Evolutionary conservation across 164 flowering plant genomes (phyloP).

Genomic region (grape (Vitis vinifera)): DNA sequence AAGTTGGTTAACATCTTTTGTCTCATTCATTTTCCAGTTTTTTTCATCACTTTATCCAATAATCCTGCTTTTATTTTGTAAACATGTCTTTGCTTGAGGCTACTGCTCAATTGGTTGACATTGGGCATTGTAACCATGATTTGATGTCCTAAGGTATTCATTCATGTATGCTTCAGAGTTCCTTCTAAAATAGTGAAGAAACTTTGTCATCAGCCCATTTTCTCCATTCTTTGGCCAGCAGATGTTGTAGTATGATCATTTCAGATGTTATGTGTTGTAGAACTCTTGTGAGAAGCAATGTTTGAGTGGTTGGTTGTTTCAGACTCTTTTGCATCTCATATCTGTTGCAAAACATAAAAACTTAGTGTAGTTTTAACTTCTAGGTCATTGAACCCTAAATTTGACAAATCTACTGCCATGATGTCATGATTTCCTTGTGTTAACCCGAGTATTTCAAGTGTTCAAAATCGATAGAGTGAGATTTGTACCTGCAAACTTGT

Average conservation of each 20-base stretch:
- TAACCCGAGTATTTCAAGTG: too few relatives aligned
- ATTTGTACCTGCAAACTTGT: too few relatives aligned
- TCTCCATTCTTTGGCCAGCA: too few relatives aligned
- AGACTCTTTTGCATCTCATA: too few relatives aligned
- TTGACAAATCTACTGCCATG: background rate
- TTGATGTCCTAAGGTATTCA: background rate
- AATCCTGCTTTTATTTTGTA: background rate
- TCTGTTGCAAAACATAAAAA: too few relatives aligned
- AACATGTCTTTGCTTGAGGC: background rate
- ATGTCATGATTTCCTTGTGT: background rate
- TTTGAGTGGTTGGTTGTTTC: too few relatives aligned
- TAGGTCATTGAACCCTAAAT: background rate
- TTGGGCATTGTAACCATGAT: background rate
- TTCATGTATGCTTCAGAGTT: background rate
- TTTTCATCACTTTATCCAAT: background rate
- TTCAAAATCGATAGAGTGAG: too few relatives aligned
- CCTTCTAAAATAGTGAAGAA: background rate
- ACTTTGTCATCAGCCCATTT: background rate
- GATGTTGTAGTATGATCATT: too few relatives aligned
- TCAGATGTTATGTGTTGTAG: too few relatives aligned
- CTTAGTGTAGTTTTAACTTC: too few relatives aligned
- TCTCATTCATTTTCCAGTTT: background rate
- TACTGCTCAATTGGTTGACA: slow-evolving; percentile 1
- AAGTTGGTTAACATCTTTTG: background rate
- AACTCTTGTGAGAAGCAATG: too few relatives aligned